These are phyloP conservation scores for Periconia sp. DNA, from an alignment of 2,329 filamentous ascomycete genomes.

Conservation along the genomic window DNA sequence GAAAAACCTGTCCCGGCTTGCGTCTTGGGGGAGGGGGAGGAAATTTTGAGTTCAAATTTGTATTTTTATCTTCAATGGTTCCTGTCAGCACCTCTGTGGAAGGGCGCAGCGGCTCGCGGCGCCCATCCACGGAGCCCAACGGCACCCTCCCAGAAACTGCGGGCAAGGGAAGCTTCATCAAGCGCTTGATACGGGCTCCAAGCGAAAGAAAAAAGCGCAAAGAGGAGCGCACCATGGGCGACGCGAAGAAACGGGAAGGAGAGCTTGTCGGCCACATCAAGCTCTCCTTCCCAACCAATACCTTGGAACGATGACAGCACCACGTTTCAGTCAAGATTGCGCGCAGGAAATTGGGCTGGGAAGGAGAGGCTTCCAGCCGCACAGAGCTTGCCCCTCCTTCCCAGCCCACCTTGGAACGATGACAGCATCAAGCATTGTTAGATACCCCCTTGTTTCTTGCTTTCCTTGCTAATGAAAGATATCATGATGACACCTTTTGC, in stretches of 20 bases:
- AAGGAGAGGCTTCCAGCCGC: slow-evolving; percentile 33
- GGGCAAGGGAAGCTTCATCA: slow-evolving; percentile 41
- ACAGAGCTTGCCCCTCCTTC: too few species aligned
- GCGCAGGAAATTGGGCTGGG: not conserved
- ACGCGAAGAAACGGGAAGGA: slow-evolving; percentile 21
- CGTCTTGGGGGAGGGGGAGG: too few species aligned
- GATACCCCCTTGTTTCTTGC: too few species aligned
- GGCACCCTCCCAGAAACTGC: slow-evolving; percentile 35
- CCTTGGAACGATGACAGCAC: slow-evolving; percentile 32
- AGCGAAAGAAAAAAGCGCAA: slow-evolving; percentile 45
- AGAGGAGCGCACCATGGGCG: slow-evolving; percentile 33
- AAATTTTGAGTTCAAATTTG: too few species aligned
- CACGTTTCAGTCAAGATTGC: too few species aligned
- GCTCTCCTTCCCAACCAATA: too few species aligned
- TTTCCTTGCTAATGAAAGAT: too few species aligned
- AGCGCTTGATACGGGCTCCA: slow-evolving; percentile 48
- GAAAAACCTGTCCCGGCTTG: too few species aligned
- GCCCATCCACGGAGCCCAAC: slow-evolving; percentile 28
- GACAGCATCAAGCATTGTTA: slow-evolving; percentile 3
- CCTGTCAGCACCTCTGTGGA: too few species aligned
- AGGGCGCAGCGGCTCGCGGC: slow-evolving; percentile 22
- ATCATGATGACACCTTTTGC: too few species aligned
- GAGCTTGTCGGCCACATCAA: slow-evolving; percentile 37
- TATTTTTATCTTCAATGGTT: too few species aligned
- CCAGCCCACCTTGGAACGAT: slow-evolving; percentile 37